Base-by-base conservation (phyloP, 2,329 filamentous ascomycete species). In the Lachnum nothofagi region DNA sequence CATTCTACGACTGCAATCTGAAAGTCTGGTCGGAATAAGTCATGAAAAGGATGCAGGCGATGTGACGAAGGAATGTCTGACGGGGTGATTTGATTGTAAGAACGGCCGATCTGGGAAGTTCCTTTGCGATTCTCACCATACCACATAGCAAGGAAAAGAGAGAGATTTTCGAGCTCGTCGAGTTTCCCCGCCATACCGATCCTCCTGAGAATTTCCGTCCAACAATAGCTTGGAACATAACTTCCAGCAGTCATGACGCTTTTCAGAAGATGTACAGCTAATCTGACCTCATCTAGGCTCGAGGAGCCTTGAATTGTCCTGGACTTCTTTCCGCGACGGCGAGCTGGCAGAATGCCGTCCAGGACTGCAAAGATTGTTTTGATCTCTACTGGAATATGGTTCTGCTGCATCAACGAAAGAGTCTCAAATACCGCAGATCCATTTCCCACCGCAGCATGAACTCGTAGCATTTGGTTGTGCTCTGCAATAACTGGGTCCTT, bases 191-290 rank as follows among this genome's bases (percentile, higher is more conserved):
- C 62, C 76, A 80, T 83, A 3, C 81, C 82, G 39, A 79, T 72
- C 23, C 80, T 73, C 39, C 77, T 77, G 35, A 85, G 60, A 8
- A 82, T 68, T 59, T 84, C 79, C 40, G 67, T 64, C 82, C 82
- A 86, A 14, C 68, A 59, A 22, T 54, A 64, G 3, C 69, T 65
- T 19, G 67, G 67, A 20, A 78, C 66, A 47, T 65, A 55, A 46
- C 66, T 65, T 16, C 71, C 72, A 33, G 64, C 67, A 51, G 71
- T 65, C 43, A 79, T 68, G 35, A 77, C 67, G 40, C 67, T 65
- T 46, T 76, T 70, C 25, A 76, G 67, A 17, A 77, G 63, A 67
- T 40, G 77, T 65, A 58, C 78, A 65, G 22, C 57, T 46, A 42
- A 68, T 53, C 55, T 42, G 42, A 63, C 55, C 27, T 71, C 70